Evolutionary conservation across 2,329 filamentous ascomycete genomes (phyloP).

Genomic region (Juglanconis oblonga): DNA sequence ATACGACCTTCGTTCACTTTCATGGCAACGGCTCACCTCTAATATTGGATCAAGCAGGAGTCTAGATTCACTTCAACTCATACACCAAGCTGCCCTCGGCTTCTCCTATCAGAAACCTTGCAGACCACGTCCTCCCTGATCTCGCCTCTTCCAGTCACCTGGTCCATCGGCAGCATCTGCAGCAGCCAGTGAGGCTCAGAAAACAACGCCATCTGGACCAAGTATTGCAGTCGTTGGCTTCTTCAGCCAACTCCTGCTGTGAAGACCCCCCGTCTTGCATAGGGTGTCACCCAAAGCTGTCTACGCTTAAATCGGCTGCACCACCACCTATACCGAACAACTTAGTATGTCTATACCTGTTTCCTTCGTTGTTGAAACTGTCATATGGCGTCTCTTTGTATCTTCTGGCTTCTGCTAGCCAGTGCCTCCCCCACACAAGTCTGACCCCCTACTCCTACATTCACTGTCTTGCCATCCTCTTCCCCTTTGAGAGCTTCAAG

Average conservation of each 20-base stretch:
- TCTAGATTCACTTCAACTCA: neutral
- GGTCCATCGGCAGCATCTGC: neutral
- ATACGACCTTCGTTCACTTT: neutral
- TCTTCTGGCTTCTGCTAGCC: neutral
- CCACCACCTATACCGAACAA: neutral
- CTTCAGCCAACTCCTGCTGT: neutral
- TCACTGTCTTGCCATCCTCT: neutral
- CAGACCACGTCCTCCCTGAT: neutral
- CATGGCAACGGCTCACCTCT: neutral
- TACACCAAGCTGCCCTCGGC: neutral
- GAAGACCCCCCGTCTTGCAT: neutral
- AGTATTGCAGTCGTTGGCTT: neutral
- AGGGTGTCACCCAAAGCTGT: neutral
- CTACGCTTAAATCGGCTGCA: neutral
- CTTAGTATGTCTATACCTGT: constrained; percentile 2
- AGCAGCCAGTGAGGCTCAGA: neutral
- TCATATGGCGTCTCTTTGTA: neutral
- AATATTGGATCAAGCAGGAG: neutral
- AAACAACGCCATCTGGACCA: neutral
- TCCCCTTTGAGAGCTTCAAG: neutral
- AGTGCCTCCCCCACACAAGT: neutral
- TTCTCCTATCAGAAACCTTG: neutral
- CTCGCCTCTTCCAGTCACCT: neutral
- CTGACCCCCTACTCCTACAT: neutral
- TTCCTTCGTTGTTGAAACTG: neutral